Evolutionary conservation across 805 yeast genomes (phyloP), one percentile per base, ranked within the genome.

Genomic region (Candida nemodendra): DNA sequence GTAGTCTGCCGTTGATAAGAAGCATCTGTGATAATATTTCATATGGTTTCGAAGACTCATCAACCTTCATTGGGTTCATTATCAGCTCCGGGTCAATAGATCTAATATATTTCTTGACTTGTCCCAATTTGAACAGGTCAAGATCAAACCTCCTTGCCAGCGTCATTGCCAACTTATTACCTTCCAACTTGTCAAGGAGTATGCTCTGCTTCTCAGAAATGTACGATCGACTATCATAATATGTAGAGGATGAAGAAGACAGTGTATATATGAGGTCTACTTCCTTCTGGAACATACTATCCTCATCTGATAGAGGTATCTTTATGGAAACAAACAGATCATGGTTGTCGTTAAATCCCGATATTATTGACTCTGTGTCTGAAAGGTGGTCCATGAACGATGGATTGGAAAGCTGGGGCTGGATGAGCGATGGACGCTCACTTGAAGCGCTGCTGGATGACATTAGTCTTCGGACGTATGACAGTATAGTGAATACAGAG

Each of bases 291-390:
- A 21, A 21, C 11, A 8, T 11, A 21, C 13, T 21, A 0, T 32
- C 40, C 9, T 25, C 27, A 3, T 34, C 34, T 6, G n/a, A 6
- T 2, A 30, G 1, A 5, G 31, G 5, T 11, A 36, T 25, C 7
- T 23, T 38, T 7, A 47, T 38, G 2, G 49, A 36, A 3, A 49
- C 42, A 17, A 42, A 42, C 19, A 45, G 38, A 9, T 39, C 39
- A 2, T 38, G 28, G 5, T 31, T 34, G 27, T 47, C 51, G 32
- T 49, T 47, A 31, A 49, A 49, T 3, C 44, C 50, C 2, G 51
- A 49, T 4, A 49, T 47, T 3, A 45, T 32, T 8, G 54, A 50
- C 5, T 41, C 47, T 8, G 34, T 3, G 9, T 45, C 50, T 7
- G 48, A 39, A 18, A 14, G 22, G 12, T 29, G 34, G 9, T 32